These are phyloP conservation scores for Colletotrichum coccodes DNA, from an alignment of 2,329 filamentous ascomycete species.

Conservation along the genomic window DNA sequence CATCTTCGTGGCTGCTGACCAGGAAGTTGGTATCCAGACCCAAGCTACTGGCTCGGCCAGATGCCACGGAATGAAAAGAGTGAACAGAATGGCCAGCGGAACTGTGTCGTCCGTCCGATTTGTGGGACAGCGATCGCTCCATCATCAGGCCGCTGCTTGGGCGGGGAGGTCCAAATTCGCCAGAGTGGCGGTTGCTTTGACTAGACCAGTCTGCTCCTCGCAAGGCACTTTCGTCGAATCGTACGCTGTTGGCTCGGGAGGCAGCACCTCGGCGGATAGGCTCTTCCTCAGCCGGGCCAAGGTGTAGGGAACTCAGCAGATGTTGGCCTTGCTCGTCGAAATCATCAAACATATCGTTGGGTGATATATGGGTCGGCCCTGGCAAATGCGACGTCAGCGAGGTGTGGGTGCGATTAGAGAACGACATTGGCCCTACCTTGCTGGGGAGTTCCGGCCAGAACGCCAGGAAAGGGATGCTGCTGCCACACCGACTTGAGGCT, in stretches of 20 bases:
- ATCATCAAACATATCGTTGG: slow-evolving; percentile 87
- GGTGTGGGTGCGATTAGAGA: background rate
- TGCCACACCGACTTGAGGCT: slow-evolving; percentile 89
- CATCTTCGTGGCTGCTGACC: slow-evolving; percentile 69
- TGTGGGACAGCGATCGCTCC: slow-evolving; percentile 92
- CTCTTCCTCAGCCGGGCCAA: slow-evolving; percentile 85
- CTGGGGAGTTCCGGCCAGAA: slow-evolving; percentile 84
- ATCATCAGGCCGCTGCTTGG: slow-evolving; percentile 88
- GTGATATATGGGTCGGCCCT: slow-evolving; percentile 84
- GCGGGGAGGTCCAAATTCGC: slow-evolving; percentile 81
- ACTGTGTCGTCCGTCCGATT: slow-evolving; percentile 94
- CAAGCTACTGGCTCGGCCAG: slow-evolving; percentile 87
- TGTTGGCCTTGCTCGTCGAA: slow-evolving; percentile 89
- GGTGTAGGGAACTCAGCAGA: slow-evolving; percentile 81
- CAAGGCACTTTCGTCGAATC: slow-evolving; percentile 95
- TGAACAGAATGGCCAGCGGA: slow-evolving; percentile 79
- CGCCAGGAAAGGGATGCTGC: slow-evolving; percentile 89
- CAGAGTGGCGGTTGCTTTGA: slow-evolving; percentile 82
- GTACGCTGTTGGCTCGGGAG: slow-evolving; percentile 95
- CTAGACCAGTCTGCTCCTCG: slow-evolving; percentile 85
- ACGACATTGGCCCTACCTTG: slow-evolving; percentile 70
- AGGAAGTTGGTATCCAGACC: slow-evolving; percentile 79
- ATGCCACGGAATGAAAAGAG: slow-evolving; percentile 75
- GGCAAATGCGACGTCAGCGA: slow-evolving; percentile 36
- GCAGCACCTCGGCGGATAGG: slow-evolving; percentile 85